These are phyloP conservation scores for Fomitopsis pinicola DNA, from an alignment of 1,284 basidiomycete genomes.

Conservation along the genomic window DNA sequence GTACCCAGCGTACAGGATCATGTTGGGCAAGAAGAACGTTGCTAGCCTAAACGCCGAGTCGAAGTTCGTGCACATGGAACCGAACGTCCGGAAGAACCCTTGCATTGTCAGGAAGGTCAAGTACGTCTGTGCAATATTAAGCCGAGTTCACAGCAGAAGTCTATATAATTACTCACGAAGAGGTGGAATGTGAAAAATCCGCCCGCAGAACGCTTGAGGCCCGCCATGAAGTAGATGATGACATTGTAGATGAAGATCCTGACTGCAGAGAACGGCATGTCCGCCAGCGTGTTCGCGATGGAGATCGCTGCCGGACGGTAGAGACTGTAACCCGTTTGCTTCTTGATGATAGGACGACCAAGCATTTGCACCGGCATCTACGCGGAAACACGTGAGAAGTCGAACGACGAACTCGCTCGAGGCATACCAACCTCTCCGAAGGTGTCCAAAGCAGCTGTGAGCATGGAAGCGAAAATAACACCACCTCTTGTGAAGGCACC, in stretches of 20 bases:
- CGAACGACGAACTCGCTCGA: not conserved
- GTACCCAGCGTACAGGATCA: conserved; percentile 67
- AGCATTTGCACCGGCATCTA: conserved; percentile 67
- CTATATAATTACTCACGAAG: conserved; percentile 29
- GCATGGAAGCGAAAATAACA: conserved; percentile 72
- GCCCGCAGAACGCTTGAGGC: conserved; percentile 54
- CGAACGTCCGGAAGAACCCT: conserved; percentile 72
- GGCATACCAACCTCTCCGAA: conserved; percentile 61
- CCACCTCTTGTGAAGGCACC: conserved; percentile 88
- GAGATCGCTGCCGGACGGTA: conserved; percentile 76
- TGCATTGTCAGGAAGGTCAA: conserved; percentile 62
- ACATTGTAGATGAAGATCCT: conserved; percentile 64
- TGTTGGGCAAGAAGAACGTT: conserved; percentile 63
- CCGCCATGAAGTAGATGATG: conserved; percentile 75
- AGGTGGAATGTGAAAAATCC: conserved; percentile 74
- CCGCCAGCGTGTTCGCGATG: conserved; percentile 71
- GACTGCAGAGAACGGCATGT: conserved; percentile 69
- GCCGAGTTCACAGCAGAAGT: not conserved
- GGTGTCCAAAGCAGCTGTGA: conserved; percentile 74
- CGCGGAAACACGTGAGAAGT: not conserved
- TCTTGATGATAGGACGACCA: conserved; percentile 70
- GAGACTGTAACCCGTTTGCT: conserved; percentile 75
- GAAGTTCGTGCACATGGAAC: conserved; percentile 60
- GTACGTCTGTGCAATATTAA: conserved; percentile 33
- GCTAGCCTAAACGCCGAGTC: conserved; percentile 58